Evolutionary conservation across 2,329 filamentous ascomycete genomes (phyloP).

Genomic region (Dothideomycetes sp.): DNA sequence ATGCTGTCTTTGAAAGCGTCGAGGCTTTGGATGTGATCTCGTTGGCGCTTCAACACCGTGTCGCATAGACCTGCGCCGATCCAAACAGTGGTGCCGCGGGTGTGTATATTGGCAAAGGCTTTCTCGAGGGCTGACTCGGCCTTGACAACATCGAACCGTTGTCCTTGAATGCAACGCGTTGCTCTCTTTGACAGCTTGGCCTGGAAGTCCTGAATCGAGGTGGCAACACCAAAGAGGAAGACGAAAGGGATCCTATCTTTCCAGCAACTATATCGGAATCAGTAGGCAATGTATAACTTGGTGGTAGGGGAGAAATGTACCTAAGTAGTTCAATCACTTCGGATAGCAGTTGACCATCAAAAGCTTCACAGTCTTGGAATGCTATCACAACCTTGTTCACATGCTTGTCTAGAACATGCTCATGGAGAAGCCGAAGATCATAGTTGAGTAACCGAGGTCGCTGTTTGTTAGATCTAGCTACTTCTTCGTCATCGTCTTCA

Average conservation of each 20-base stretch:
- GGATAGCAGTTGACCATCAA: slow-evolving; percentile 60
- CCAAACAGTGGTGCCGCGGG: slow-evolving; percentile 44
- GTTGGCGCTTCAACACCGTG: slow-evolving; percentile 58
- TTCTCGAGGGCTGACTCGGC: slow-evolving; percentile 61
- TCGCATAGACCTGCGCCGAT: slow-evolving; percentile 54
- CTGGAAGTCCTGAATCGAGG: slow-evolving; percentile 69
- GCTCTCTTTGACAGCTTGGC: slow-evolving; percentile 60
- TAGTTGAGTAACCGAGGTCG: slow-evolving; percentile 63
- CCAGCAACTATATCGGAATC: slow-evolving; percentile 43
- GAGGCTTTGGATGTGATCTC: slow-evolving; percentile 66
- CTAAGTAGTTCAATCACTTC: slow-evolving; percentile 60
- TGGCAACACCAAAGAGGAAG: slow-evolving; percentile 68
- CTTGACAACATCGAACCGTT: slow-evolving; percentile 68
- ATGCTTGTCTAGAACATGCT: slow-evolving; percentile 43
- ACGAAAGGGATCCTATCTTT: slow-evolving; percentile 66
- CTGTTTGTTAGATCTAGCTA: slow-evolving; percentile 25
- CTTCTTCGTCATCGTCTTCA: slow-evolving; percentile 42
- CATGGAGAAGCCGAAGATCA: slow-evolving; percentile 60
- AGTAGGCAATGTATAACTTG: slow-evolving; percentile 14
- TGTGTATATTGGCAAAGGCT: slow-evolving; percentile 57
- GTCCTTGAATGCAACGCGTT: slow-evolving; percentile 55
- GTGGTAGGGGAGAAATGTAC: slow-evolving; percentile 26
- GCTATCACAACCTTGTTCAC: slow-evolving; percentile 56
- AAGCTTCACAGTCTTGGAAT: slow-evolving; percentile 73
- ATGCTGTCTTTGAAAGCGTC: slow-evolving; percentile 60